These are phyloP conservation scores for Podospora comata DNA, from an alignment of 495 filamentous ascomycete species.

Conservation along the genomic window DNA sequence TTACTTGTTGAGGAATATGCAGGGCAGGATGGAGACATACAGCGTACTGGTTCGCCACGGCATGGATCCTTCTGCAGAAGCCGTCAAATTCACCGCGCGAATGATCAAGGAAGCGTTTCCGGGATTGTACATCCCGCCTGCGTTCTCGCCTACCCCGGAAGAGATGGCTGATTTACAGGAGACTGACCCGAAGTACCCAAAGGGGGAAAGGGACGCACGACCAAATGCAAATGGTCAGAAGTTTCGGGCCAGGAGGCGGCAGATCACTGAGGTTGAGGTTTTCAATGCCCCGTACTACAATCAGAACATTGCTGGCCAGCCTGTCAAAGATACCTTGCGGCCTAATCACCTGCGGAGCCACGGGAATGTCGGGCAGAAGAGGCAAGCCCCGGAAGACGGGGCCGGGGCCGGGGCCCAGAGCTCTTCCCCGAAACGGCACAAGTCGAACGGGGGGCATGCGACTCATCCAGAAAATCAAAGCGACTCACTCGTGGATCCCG, in stretches of 20 bases:
- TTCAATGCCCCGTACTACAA: constrained; percentile 39
- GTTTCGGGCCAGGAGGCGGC: constrained; percentile 29
- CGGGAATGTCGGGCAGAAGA: constrained; percentile 16
- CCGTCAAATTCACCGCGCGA: constrained; percentile 32
- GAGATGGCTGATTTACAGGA: constrained; percentile 33
- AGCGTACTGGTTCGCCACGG: constrained; percentile 28
- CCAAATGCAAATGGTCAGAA: constrained; percentile 31
- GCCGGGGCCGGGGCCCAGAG: constrained; percentile 7
- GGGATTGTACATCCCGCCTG: constrained; percentile 40
- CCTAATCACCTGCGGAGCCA: neutral
- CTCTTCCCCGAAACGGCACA: constrained; percentile 22
- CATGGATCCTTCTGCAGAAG: constrained; percentile 24
- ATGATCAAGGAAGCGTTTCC: constrained; percentile 45
- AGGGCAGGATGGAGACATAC: constrained; percentile 24
- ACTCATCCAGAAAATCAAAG: neutral
- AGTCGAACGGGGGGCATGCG: neutral
- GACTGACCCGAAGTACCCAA: constrained; percentile 19
- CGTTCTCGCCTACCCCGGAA: constrained; percentile 41
- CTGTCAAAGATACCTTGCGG: constrained; percentile 19
- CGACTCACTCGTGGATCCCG: constrained; percentile 21
- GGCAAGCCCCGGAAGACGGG: constrained; percentile 15
- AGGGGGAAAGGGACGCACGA: constrained; percentile 16
- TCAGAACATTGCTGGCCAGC: constrained; percentile 17
- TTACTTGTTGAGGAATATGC: constrained; percentile 31
- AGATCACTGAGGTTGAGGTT: constrained; percentile 34